Evolutionary conservation across 768 basidiomycete species (phyloP).

Genomic region (Russula olivacea): DNA sequence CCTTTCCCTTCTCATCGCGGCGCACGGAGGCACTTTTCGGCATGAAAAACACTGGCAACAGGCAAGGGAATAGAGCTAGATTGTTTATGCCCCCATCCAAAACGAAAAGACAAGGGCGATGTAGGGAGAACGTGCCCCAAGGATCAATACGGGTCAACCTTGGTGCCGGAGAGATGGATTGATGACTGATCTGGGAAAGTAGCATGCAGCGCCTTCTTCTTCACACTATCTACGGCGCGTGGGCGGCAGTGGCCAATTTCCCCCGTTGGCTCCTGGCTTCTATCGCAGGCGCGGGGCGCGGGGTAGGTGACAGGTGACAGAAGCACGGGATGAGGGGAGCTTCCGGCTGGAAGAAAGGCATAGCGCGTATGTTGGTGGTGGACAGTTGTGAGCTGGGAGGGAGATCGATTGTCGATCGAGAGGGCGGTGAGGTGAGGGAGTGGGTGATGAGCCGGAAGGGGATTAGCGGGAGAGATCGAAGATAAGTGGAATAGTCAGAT

Average conservation of each 20-base stretch:
- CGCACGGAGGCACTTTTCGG: not conserved
- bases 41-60: no score
- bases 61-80: not conserved
- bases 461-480: conserved; percentile 16
- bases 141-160: not conserved
- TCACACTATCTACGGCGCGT: conserved; percentile 4
- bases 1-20: not conserved
- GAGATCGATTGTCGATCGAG: conserved; percentile 3
- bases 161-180: not conserved
- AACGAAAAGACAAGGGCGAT: not conserved
- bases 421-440: not conserved
- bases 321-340: not conserved
- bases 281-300: conserved; percentile 10
- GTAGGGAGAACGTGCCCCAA: not conserved
- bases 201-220: not conserved
- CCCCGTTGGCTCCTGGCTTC: conserved; percentile 2
- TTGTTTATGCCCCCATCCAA: not conserved
- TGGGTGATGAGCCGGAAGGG: not conserved
- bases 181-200: conserved; percentile 2
- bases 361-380: not conserved
- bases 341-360: not conserved
- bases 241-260: conserved; percentile 7
- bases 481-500: conserved; percentile 16
- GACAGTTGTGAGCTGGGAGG: not conserved
- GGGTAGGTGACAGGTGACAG: conserved; percentile 20